phyloP scores from a whole-genome alignment of 768 basidiomycete species.

The Suillus tomentosus region DNA sequence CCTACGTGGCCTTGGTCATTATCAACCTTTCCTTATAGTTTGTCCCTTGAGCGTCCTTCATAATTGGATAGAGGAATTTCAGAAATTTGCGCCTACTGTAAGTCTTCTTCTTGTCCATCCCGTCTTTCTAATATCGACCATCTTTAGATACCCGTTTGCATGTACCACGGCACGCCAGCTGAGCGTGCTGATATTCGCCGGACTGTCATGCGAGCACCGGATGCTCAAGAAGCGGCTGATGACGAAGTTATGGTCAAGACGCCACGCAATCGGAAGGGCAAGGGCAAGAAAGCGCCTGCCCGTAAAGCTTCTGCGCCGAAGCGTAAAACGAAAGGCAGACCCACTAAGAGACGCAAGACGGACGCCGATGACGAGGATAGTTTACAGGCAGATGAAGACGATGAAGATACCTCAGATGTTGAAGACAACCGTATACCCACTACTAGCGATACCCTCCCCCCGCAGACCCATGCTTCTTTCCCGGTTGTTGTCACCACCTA shows the following conservation, averaged over 20 bases:
- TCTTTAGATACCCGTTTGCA: constrained; percentile 80
- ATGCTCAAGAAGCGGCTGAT: constrained; percentile 25
- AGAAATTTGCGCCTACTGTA: constrained; percentile 80
- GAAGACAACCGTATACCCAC: constrained; percentile 22
- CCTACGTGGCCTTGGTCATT: constrained; percentile 71
- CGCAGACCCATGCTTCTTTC: constrained; percentile 43
- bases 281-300: constrained; percentile 18
- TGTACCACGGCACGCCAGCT: constrained; percentile 86
- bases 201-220: constrained; percentile 51
- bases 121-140: constrained; percentile 5
- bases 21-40: constrained; percentile 82
- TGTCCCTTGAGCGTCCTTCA: constrained; percentile 92
- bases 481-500: constrained; percentile 91
- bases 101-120: constrained; percentile 22
- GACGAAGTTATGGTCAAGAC: constrained; percentile 28
- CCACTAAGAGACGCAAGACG: constrained; percentile 26
- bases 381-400: constrained; percentile 17
- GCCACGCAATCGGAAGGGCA: constrained; percentile 22
- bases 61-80: constrained; percentile 88
- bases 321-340: constrained; percentile 12
- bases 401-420: constrained; percentile 23
- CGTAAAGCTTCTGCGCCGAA: constrained; percentile 17
- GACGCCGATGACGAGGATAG: constrained; percentile 10
- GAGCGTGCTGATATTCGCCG: constrained; percentile 80
- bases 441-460: constrained; percentile 18